A percentile compares a stretch with the other conserved stretches of the same genome.
Evolutionary conservation across 1,284 basidiomycete species (phyloP).

Genomic region (Marasmius sp.): DNA sequence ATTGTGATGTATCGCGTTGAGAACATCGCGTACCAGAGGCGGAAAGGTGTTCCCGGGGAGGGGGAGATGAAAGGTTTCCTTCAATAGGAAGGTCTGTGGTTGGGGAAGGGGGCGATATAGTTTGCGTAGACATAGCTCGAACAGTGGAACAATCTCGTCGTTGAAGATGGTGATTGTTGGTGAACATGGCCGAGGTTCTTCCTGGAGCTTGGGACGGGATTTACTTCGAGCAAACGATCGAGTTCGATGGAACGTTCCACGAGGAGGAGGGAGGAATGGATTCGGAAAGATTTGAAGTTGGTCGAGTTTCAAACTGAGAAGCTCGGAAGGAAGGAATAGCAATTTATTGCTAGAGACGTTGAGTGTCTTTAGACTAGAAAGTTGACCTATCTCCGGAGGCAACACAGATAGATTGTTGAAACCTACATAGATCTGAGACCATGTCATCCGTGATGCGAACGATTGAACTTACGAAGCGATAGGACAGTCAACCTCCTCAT

Average conservation of each 20-base stretch:
- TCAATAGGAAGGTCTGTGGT: neutral
- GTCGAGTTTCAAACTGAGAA: conserved; percentile 51
- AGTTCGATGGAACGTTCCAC: conserved; percentile 9
- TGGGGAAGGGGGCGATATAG: conserved; percentile 36
- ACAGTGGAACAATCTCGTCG: conserved; percentile 40
- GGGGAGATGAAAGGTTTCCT: conserved; percentile 5
- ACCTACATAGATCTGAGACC: conserved; percentile 33
- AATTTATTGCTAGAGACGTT: conserved; percentile 65
- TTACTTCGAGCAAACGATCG: conserved; percentile 14
- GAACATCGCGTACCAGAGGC: neutral
- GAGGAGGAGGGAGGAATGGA: conserved; percentile 47
- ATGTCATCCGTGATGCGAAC: neutral
- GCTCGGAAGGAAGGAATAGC: conserved; percentile 63
- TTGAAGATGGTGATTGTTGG: conserved; percentile 20
- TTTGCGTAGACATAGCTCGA: conserved; percentile 50
- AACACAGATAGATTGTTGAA: conserved; percentile 55
- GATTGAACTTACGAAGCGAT: conserved; percentile 48
- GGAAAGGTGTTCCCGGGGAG: conserved; percentile 15
- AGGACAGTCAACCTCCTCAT: conserved; percentile 54
- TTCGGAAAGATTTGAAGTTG: conserved; percentile 54
- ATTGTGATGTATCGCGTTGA: neutral
- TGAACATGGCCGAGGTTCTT: conserved; percentile 22
- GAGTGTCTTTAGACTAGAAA: conserved; percentile 56
- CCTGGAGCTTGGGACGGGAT: conserved; percentile 10
- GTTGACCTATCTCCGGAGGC: conserved; percentile 63